Evolutionary conservation across 1,284 basidiomycete genomes (phyloP), one percentile per base, ranked within the genome.

Genomic region (Porogramme epimiltina): DNA sequence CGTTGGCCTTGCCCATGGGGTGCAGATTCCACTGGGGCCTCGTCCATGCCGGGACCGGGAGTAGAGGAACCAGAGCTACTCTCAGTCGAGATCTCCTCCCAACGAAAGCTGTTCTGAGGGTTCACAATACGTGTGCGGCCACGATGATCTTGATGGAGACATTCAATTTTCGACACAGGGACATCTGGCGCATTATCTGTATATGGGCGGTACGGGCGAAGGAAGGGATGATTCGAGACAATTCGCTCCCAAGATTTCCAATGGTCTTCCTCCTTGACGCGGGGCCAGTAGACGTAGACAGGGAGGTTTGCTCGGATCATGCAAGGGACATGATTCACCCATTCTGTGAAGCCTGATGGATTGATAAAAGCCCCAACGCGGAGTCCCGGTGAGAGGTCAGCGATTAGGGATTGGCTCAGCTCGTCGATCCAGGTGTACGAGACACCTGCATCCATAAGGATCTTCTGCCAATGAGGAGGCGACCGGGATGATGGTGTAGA

Each of bases 301-400:
- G 45, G 45, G 4, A 47, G 37, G 18, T 47, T 47, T n/a, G 45
- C 45, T 10, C 16, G 13, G 38, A 47, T 40, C 45, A 47, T 47
- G 11, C 45, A 47, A 2, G 45, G 45, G 18, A 47, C 38, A n/a
- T 47, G 45, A n/a, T 47, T 22, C 6, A 47, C 22, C 45, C 45
- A 47, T 15, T 24, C 20, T 4, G 44, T 45, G 25, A 23, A 22
- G 25, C 13, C 16, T 18, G 13, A 5, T 22, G 45, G 45, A 18
- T 31, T 10, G 13, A 47, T 33, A 25, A 47, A 31, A 4, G 45
- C 38, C 10, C 45, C 45, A 2, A 47, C 45, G 18, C 45, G 45
- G 18, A 31, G 10, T 5, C 38, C 45, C 4, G 38, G 45, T 13
- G 45, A 47, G 15, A 47, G 38, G 26, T 47, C 45, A 10, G 45